A percentile compares a stretch with the other conserved stretches of the same genome.
These are phyloP conservation scores for Auricularia sp. DNA, from an alignment of 768 basidiomycete species.

Conservation along the genomic window DNA sequence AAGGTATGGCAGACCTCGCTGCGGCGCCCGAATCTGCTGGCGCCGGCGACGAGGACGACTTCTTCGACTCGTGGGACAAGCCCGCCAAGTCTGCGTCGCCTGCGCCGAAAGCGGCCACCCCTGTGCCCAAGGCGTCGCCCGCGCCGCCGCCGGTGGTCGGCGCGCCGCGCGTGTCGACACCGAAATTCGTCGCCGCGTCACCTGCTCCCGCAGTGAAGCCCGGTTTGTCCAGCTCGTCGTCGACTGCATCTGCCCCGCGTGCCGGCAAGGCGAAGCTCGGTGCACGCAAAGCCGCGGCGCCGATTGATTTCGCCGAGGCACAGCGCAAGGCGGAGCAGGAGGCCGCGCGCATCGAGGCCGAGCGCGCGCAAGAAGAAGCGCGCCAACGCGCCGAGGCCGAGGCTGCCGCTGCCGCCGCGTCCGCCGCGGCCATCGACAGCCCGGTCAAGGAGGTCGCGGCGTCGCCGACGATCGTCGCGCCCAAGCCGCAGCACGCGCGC, in stretches of 20 bases:
- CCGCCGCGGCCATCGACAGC: constrained; percentile 19
- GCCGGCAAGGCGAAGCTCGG: constrained; percentile 60
- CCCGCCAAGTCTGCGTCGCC: constrained; percentile 47
- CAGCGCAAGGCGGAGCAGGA: constrained; percentile 86
- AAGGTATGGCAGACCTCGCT: constrained; percentile 53
- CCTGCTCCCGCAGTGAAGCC: constrained; percentile 13
- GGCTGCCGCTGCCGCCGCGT: constrained; percentile 19
- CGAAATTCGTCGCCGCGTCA: constrained; percentile 13
- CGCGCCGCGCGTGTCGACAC: constrained; percentile 32
- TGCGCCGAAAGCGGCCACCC: constrained; percentile 27
- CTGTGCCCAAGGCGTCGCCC: constrained; percentile 28
- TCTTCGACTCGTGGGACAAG: constrained; percentile 96
- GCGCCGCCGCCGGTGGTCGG: constrained; percentile 52
- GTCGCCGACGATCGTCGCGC: constrained; percentile 20
- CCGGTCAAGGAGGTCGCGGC: constrained; percentile 14
- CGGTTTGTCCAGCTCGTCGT: constrained; percentile 30
- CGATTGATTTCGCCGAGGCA: constrained; percentile 90
- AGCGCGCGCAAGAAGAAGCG: constrained; percentile 28
- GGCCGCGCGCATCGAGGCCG: constrained; percentile 74
- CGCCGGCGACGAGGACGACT: constrained; percentile 69
- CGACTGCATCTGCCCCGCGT: constrained; percentile 21
- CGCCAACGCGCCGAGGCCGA: constrained; percentile 25
- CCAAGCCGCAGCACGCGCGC: constrained; percentile 19
- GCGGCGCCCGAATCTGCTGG: constrained; percentile 23
- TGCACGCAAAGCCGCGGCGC: constrained; percentile 71